Evolutionary conservation across 176 grass and related monocot genomes (phyloP).

Genomic region (Ampelocalamus luodianensis): DNA sequence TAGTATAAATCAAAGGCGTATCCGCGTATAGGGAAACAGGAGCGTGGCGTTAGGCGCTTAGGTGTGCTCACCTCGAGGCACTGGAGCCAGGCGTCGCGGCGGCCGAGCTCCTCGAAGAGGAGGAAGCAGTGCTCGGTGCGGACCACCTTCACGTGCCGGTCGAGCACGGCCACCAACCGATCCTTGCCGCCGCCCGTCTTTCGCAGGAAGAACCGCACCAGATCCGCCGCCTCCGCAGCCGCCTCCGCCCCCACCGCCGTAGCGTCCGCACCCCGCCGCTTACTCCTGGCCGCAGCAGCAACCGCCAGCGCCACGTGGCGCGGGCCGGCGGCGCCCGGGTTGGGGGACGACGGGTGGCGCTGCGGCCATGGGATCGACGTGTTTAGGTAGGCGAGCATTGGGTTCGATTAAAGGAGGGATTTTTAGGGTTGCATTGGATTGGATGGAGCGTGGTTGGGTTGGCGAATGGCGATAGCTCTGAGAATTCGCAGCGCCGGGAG

Average conservation of each 20-base stretch:
- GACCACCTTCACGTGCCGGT: slow-evolving; percentile 78
- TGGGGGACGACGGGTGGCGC: not conserved
- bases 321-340: slow-evolving; percentile 18
- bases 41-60: not conserved
- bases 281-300: slow-evolving; percentile 20
- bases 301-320: slow-evolving; percentile 21
- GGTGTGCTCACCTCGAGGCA: slow-evolving; percentile 68
- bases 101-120: slow-evolving; percentile 93
- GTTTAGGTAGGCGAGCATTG: slow-evolving; percentile 51
- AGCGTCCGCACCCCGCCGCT: slow-evolving; percentile 41
- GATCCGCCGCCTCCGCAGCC: slow-evolving; percentile 55
- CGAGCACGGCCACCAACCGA: slow-evolving; percentile 62
- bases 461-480: slow-evolving; percentile 21
- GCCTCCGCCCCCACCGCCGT: not conserved
- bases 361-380: slow-evolving; percentile 42
- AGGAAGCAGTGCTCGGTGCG: slow-evolving; percentile 90
- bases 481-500: not conserved
- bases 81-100: slow-evolving; percentile 78
- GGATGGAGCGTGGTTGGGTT: not conserved
- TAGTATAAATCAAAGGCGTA: not conserved
- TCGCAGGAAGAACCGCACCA: slow-evolving; percentile 65
- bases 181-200: slow-evolving; percentile 70
- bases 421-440: not conserved
- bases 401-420: not conserved
- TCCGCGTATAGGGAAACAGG: not conserved